Conservation (phyloP, 2,329 filamentous ascomycete genomes). For the Paramyrothecium roridum region DNA sequence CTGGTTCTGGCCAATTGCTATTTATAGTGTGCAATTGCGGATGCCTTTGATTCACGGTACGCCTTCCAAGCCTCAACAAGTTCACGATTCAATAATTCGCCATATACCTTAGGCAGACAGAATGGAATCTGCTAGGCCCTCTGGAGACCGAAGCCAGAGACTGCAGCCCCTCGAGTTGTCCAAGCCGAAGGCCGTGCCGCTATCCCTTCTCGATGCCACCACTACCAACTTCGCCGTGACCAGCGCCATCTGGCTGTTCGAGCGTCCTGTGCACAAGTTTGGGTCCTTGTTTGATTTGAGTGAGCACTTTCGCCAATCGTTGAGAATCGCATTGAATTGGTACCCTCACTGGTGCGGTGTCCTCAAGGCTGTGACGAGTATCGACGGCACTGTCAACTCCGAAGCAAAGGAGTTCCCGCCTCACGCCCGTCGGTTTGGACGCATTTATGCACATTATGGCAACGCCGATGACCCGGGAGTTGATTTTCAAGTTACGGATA, state of each 20-base stretch:
- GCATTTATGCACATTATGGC: constrained; percentile 15
- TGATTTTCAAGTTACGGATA: constrained; percentile 11
- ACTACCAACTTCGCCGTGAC: constrained; percentile 15
- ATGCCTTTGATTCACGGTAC: too few relatives aligned
- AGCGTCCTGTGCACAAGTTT: not conserved
- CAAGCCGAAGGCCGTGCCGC: not conserved
- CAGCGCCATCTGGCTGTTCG: constrained; percentile 18
- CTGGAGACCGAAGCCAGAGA: not conserved
- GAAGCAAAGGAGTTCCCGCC: constrained; percentile 11
- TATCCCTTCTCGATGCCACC: constrained; percentile 18
- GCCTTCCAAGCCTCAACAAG: too few relatives aligned
- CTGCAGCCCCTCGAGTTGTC: not conserved
- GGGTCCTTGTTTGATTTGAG: not conserved
- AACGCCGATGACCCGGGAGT: constrained; percentile 12
- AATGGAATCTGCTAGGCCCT: too few relatives aligned
- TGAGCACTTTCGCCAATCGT: constrained; percentile 6
- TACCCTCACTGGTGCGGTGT: constrained; percentile 17
- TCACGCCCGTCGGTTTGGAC: constrained; percentile 15
- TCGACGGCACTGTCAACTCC: constrained; percentile 4
- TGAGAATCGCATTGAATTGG: constrained; percentile 7
- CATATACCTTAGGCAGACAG: too few relatives aligned
- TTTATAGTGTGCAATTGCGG: too few relatives aligned
- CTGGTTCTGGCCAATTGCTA: too few relatives aligned
- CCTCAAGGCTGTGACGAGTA: constrained; percentile 8
- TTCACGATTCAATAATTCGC: too few relatives aligned